Evolutionary conservation across 345 rosid genomes (phyloP).

Genomic region (Lagerstroemia speciosa): DNA sequence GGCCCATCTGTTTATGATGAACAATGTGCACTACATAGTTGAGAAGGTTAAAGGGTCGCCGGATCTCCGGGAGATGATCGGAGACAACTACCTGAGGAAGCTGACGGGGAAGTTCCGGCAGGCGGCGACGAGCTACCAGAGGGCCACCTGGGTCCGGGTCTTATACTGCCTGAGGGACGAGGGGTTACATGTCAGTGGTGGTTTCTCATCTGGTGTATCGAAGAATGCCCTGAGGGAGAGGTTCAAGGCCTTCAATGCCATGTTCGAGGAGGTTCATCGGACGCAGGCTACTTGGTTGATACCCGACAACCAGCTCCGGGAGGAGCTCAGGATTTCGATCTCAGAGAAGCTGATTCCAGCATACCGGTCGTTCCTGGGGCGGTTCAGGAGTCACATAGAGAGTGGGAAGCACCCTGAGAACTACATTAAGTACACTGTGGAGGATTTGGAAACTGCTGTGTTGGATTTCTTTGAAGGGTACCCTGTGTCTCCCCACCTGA

Average conservation of each 20-base stretch:
- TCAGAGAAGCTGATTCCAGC: slow-evolving; percentile 84
- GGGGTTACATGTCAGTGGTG: slow-evolving; percentile 73
- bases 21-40: slow-evolving; percentile 82
- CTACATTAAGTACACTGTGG: slow-evolving; percentile 76
- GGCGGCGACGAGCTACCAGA: slow-evolving; percentile 72
- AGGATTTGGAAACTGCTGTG: slow-evolving; percentile 75
- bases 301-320: slow-evolving; percentile 76
- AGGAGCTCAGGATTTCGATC: slow-evolving; percentile 82
- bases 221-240: slow-evolving; percentile 74
- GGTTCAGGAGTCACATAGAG: slow-evolving; percentile 87
- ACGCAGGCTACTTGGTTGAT: slow-evolving; percentile 70
- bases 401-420: slow-evolving; percentile 93
- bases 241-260: slow-evolving; percentile 80
- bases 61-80: slow-evolving; percentile 81
- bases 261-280: slow-evolving; percentile 91
- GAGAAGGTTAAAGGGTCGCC: slow-evolving; percentile 79
- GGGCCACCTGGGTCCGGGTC: slow-evolving; percentile 80
- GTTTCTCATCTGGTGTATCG: slow-evolving; percentile 84
- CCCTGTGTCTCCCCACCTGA: slow-evolving; percentile 61
- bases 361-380: slow-evolving; percentile 84
- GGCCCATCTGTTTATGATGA: slow-evolving; percentile 77
- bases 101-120: slow-evolving; percentile 67
- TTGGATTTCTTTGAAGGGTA: slow-evolving; percentile 94
- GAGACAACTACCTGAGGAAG: slow-evolving; percentile 70
- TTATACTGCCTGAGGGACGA: slow-evolving; percentile 79